Evolutionary conservation across 257 asterid genomes (phyloP), one percentile per base, ranked within the genome.

Genomic region (Solanum pinnatisectum): DNA sequence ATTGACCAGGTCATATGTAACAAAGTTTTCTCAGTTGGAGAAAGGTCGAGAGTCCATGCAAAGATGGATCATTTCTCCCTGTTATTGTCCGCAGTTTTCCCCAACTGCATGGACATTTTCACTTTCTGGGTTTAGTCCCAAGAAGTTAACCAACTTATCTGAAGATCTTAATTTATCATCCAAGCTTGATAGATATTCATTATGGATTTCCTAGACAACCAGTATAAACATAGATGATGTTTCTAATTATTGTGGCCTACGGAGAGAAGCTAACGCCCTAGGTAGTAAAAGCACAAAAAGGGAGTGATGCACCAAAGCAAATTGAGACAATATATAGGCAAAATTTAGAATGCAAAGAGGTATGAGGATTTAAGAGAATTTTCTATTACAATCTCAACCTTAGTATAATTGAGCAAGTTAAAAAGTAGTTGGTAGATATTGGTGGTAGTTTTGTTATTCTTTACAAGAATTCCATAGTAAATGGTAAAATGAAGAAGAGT

Each of bases 1-100:
- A 16, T 52, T 2, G 9, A 52, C 5, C 60, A 16, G 3, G 60
- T 52, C 60, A 52, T 52, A 16, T 52, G 23, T 52, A 44, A 44
- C 25, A 30, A 84, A 52, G 56, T 56, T 87, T 67, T 9, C 33
- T 92, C 88, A 96, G 90, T 96, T 98, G 0, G 95, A 67, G 86
- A 91, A 94, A 68, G 99, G 99, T 91, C 91, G 96, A 10, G 94
- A 93, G 74, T 97, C 98, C 99, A 96, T 97, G 90, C 98, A 97
- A 35, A 96, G 87, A 91, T 95, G 99, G 59, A 97, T 96, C 33
- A 97, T 86, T 88, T 95, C 94, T 92, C 98, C 93, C 86, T 97
- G 98, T 91, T 94, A 95, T 90, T 97, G 99, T 63, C 94, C 99
- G 60, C 86, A 97, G 84, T 92, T 96, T 89, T 97, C 98, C 85